Evolutionary conservation across 177 flowering plant species (phyloP), one percentile per base, ranked within the genome.

Genomic region (Vitis hybrid): DNA sequence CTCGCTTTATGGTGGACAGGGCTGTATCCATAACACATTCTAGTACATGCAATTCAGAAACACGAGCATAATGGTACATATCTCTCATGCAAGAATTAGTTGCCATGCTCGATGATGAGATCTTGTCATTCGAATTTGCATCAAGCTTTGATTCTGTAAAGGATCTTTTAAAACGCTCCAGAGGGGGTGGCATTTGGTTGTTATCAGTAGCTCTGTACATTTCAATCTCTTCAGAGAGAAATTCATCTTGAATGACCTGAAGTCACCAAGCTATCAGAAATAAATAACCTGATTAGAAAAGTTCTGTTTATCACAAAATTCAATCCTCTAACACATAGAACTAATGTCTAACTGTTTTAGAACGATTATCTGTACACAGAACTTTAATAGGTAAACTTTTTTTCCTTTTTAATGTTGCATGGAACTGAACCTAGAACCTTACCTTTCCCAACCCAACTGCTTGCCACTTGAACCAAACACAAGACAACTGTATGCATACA

Each of bases 1-100:
- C 92, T 74, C 78, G 86, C 81, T 83, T 86, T 15, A 96, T 80
- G 74, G 91, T 86, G 73, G 91, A 83, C 21, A 96, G 80, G 49
- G 95, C 87, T 33, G 88, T 77, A 70, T 89, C 86, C 90, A 93
- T 78, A 19, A 96, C 81, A 70, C 88, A 86, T 70, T 92, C 98
- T 51, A 96, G 83, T 10, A 80, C 71, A 82, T 96, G 97, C 61
- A 82, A 65, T 65, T 97, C 92, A 78, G 87, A 84, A 70, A 93
- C 87, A 76, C 99, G 99, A 74, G 91, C 89, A 84, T 84, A 92
- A 78, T 96, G 97, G 74, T 81, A 93, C 89, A 93, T 76, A 64
- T 96, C 98, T 79, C 93, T 82, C 85, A 77, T 72, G 84, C 97
- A 93, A 70, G 82, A 74, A 72, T 53, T 71, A 64, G 86, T 69